These are phyloP conservation scores for Boletus patriciae DNA, from an alignment of 768 basidiomycete genomes.

Conservation along the genomic window DNA sequence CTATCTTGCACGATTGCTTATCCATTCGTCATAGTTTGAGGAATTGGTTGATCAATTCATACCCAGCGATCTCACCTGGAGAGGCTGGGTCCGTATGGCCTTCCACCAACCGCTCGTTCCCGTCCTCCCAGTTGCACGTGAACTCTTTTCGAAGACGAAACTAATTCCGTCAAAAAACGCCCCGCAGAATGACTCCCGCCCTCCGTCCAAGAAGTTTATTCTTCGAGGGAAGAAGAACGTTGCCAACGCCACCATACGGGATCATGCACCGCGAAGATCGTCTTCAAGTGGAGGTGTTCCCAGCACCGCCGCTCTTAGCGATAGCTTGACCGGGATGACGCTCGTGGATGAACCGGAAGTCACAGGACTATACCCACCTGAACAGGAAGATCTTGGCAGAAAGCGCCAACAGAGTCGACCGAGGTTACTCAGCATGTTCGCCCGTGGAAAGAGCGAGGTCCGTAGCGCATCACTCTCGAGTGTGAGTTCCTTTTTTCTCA, in stretches of 20 bases:
- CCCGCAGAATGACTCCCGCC: conserved; percentile 30
- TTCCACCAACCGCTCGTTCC: conserved; percentile 78
- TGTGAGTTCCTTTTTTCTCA: conserved; percentile 12
- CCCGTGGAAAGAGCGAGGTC: conserved; percentile 23
- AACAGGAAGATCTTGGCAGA: conserved; percentile 13
- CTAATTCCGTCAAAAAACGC: conserved; percentile 49
- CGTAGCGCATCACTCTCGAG: neutral
- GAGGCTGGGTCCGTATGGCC: conserved; percentile 81
- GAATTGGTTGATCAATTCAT: conserved; percentile 78
- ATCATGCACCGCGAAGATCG: conserved; percentile 15
- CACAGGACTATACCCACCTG: conserved; percentile 20
- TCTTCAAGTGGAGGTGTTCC: conserved; percentile 21
- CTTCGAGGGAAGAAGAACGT: conserved; percentile 21
- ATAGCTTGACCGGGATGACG: conserved; percentile 30
- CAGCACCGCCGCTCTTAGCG: neutral
- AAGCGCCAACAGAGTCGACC: conserved; percentile 29
- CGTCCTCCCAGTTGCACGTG: conserved; percentile 75
- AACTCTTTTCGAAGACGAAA: conserved; percentile 76
- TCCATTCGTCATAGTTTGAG: conserved; percentile 54
- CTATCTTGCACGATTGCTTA: conserved; percentile 6
- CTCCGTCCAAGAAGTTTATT: conserved; percentile 20
- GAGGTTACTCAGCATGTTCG: conserved; percentile 32
- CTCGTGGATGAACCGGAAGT: conserved; percentile 46
- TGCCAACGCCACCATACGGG: conserved; percentile 14
- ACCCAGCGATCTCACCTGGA: conserved; percentile 75